Conservation (phyloP, 2,329 filamentous ascomycete genomes). For the Lasiodiplodia sp. region DNA sequence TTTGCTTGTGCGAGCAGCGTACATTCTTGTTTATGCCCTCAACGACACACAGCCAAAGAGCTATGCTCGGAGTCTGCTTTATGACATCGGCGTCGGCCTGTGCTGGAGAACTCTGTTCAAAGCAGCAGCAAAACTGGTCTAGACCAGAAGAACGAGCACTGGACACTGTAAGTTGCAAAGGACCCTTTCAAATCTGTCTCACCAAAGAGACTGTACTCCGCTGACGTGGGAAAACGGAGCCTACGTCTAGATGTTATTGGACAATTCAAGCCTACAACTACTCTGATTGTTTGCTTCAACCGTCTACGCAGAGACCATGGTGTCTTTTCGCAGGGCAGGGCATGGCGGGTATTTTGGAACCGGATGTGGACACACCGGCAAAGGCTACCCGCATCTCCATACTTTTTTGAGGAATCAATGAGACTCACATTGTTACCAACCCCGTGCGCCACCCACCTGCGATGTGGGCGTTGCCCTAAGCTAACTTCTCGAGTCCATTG, state of each 20-base stretch:
- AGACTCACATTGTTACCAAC: not conserved
- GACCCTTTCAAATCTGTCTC: too few species aligned
- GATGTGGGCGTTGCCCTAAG: not conserved
- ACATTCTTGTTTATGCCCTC: constrained; percentile 46
- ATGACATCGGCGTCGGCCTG: constrained; percentile 39
- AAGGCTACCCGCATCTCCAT: not conserved
- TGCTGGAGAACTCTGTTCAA: constrained; percentile 41
- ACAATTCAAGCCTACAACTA: too few species aligned
- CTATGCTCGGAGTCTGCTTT: constrained; percentile 40
- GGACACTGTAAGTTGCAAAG: not conserved
- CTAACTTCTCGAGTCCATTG: not conserved
- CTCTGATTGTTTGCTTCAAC: too few species aligned
- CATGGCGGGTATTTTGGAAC: too few species aligned
- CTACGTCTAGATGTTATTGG: too few species aligned
- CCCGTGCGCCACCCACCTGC: not conserved
- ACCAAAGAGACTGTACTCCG: too few species aligned
- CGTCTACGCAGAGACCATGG: too few species aligned
- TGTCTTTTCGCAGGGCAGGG: too few species aligned
- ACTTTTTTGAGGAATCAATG: not conserved
- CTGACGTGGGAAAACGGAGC: too few species aligned
- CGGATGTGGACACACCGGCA: not conserved
- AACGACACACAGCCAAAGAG: constrained; percentile 36
- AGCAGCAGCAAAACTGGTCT: constrained; percentile 38
- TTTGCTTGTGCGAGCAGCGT: constrained; percentile 46
- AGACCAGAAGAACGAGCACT: not conserved